phyloP scores from a whole-genome alignment of 768 basidiomycete species.

The Naganishia onofrii region DNA sequence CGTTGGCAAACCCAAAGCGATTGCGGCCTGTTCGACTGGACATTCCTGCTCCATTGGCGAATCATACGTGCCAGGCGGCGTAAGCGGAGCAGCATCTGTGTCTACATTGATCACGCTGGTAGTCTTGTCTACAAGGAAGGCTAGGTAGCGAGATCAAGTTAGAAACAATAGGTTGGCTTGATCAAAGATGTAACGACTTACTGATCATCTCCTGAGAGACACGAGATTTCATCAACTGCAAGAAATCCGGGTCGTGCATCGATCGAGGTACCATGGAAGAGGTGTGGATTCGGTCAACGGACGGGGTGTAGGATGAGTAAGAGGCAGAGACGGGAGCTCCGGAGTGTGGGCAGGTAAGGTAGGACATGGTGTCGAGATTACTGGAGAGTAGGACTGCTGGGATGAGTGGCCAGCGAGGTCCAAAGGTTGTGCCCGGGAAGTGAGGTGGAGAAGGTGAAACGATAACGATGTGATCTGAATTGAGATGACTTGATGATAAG shows the following conservation, averaged over 20 bases:
- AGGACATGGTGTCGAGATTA: constrained; percentile 21
- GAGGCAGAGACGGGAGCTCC: constrained; percentile 24
- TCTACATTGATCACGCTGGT: constrained; percentile 29
- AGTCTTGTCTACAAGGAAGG: constrained; percentile 27
- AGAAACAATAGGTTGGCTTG: background rate
- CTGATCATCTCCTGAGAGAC: constrained; percentile 33
- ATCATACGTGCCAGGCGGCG: constrained; percentile 23
- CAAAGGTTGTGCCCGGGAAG: constrained; percentile 4
- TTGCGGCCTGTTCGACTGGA: constrained; percentile 26
- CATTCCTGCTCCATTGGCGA: constrained; percentile 8
- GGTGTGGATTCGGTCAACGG: constrained; percentile 29
- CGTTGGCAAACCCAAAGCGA: constrained; percentile 57
- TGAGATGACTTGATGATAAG: background rate
- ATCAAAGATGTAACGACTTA: constrained; percentile 6
- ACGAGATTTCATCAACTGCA: constrained; percentile 25
- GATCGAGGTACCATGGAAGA: constrained; percentile 31
- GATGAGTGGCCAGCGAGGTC: constrained; percentile 18
- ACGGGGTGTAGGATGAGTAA: constrained; percentile 19
- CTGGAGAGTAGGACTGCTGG: constrained; percentile 23
- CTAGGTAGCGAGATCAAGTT: background rate
- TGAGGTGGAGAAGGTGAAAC: background rate
- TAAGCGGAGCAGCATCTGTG: constrained; percentile 9
- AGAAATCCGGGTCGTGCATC: constrained; percentile 31
- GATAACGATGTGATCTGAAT: constrained; percentile 7
- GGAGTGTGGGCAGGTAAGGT: constrained; percentile 13